These are phyloP conservation scores for Henningerozyma blattae DNA, from an alignment of 805 yeast species.

Conservation along the genomic window DNA sequence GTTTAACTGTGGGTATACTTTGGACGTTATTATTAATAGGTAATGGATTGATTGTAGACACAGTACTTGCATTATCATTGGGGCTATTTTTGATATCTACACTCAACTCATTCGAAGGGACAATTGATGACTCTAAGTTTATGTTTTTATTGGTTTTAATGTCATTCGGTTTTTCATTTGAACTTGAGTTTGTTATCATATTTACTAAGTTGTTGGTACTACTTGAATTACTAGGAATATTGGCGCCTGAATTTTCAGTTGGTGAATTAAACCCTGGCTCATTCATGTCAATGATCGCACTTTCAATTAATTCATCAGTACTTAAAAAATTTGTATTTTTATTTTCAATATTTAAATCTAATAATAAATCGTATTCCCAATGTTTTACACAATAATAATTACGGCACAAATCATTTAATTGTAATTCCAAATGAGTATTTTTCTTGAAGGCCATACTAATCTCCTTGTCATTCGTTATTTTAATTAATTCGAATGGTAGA, in stretches of 20 bases:
- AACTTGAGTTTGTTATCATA: not conserved
- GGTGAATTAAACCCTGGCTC: not conserved
- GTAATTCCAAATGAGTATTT: slow-evolving; percentile 28
- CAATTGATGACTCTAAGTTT: no score
- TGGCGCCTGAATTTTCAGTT: not conserved
- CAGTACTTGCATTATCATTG: not conserved
- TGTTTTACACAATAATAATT: slow-evolving; percentile 38
- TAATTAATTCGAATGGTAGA: slow-evolving; percentile 24
- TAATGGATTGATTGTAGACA: not conserved
- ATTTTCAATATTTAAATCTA: slow-evolving; percentile 36
- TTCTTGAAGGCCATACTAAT: slow-evolving; percentile 23
- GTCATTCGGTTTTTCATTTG: not conserved
- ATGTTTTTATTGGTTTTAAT: no score
- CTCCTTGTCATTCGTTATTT: slow-evolving; percentile 10
- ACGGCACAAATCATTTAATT: slow-evolving; percentile 33
- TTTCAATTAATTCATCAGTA: slow-evolving; percentile 47
- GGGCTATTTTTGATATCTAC: not conserved
- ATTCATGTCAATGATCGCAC: slow-evolving; percentile 29
- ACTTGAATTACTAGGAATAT: not conserved
- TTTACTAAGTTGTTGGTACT: not conserved
- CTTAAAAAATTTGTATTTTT: slow-evolving; percentile 38
- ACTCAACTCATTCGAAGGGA: no score
- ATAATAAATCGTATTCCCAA: slow-evolving; percentile 45
- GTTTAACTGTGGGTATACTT: no score
- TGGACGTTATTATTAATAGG: no score